Percentiles rank a stretch among this genome's conserved stretches.
These are phyloP conservation scores for Sporisorium reilianum DNA, from an alignment of 1,284 basidiomycete species.

Conservation along the genomic window DNA sequence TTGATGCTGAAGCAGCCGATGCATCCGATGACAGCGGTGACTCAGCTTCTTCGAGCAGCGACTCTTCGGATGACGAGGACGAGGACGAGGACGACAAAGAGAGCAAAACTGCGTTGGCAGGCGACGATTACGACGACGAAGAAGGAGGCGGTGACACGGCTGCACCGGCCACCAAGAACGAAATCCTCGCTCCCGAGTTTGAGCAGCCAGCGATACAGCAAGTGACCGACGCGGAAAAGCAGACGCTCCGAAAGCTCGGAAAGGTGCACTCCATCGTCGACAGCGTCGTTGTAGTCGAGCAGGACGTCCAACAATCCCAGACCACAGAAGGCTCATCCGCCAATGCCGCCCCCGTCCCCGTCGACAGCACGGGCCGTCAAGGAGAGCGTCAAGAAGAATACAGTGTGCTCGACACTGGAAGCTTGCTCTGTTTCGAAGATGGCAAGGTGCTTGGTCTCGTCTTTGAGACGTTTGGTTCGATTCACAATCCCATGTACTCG, in stretches of 20 bases:
- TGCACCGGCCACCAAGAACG: conserved; percentile 61
- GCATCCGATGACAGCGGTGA: conserved; percentile 22
- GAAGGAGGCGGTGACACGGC: conserved; percentile 22
- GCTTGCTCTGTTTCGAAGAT: conserved; percentile 86
- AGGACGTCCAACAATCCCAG: conserved; percentile 46
- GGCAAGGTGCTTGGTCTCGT: conserved; percentile 85
- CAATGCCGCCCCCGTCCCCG: conserved; percentile 20
- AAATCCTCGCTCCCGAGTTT: conserved; percentile 50
- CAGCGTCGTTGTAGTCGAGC: conserved; percentile 63
- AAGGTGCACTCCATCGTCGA: conserved; percentile 64
- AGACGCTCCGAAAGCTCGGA: conserved; percentile 52
- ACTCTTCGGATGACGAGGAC: conserved; percentile 38
- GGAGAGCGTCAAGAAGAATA: conserved; percentile 57
- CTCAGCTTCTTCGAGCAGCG: conserved; percentile 24
- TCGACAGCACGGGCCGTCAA: conserved; percentile 47
- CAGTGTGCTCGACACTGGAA: conserved; percentile 86
- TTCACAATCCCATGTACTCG: conserved; percentile 84
- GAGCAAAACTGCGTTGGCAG: conserved; percentile 2
- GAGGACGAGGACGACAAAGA: conserved; percentile 18
- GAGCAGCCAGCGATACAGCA: conserved; percentile 40
- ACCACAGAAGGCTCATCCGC: not conserved
- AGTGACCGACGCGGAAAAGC: conserved; percentile 38
- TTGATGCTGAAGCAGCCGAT: conserved; percentile 1
- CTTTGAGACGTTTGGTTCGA: conserved; percentile 90
- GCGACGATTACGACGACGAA: conserved; percentile 52